Evolutionary conservation across 129 eudicot species (phyloP).

Genomic region (Lactuca sativa): DNA sequence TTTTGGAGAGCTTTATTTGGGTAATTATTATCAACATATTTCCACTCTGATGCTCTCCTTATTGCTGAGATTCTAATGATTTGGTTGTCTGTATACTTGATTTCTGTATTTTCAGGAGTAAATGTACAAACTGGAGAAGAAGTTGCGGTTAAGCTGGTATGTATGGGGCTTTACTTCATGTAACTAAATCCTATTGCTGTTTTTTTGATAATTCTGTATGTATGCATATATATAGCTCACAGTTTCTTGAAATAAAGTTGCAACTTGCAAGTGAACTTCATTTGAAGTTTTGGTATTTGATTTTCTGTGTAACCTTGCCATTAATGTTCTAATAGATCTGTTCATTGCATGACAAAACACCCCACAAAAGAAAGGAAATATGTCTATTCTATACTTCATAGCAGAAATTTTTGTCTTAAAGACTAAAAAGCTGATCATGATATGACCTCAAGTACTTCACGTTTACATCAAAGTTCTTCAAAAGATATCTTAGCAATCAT

Average conservation of each 20-base stretch:
- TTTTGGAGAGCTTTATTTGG: conserved; percentile 89
- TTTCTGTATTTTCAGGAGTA: conserved; percentile 50
- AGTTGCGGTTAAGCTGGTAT: conserved; percentile 92
- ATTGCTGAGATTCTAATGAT: neutral
- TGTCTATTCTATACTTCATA: no score
- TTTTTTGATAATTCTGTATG: neutral
- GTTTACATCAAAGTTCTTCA: no score
- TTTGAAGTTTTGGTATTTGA: neutral
- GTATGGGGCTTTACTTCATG: conserved; percentile 13
- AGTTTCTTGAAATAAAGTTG: conserved; percentile 2
- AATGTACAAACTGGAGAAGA: conserved; percentile 85
- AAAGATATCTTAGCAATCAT: no score
- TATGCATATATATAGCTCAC: neutral
- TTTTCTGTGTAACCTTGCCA: neutral
- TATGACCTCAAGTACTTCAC: no score
- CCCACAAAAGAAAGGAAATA: no score
- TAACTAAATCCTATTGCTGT: neutral
- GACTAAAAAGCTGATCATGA: no score
- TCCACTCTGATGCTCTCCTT: neutral
- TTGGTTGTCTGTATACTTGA: neutral
- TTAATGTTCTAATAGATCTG: neutral
- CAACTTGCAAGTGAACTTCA: no score
- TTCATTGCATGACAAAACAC: no score
- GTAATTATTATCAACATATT: conserved; percentile 26
- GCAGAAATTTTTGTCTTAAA: no score